Evolutionary conservation across 352 stramenopile genomes (phyloP).

Genomic region (Peronospora farinosa): DNA sequence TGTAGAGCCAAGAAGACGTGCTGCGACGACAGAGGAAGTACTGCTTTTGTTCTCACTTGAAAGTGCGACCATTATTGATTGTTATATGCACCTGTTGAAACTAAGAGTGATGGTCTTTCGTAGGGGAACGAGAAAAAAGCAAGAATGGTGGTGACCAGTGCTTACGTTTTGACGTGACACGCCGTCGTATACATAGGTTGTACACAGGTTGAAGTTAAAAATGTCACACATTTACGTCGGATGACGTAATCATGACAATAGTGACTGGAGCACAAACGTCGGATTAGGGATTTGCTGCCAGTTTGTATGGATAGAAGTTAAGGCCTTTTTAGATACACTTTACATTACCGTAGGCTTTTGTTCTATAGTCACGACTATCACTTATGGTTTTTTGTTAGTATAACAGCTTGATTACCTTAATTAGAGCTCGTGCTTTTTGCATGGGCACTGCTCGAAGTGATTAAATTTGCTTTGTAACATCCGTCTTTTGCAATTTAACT

Average conservation of each 20-base stretch:
- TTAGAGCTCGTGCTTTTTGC: background rate
- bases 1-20: conserved; percentile 87
- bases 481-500: too few relatives aligned
- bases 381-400: too few relatives aligned
- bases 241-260: background rate
- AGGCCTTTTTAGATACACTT: too few relatives aligned
- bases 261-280: background rate
- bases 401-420: background rate
- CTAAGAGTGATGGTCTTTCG: background rate
- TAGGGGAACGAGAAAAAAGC: conserved; percentile 10
- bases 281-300: too few relatives aligned
- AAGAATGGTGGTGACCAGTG: conserved; percentile 10
- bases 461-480: background rate
- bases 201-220: conserved; percentile 7
- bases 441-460: background rate
- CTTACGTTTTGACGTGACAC: conserved; percentile 1
- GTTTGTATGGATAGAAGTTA: too few relatives aligned
- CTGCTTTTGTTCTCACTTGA: conserved; percentile 38
- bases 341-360: background rate
- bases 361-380: too few relatives aligned
- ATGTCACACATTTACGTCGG: background rate
- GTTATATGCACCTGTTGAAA: background rate
- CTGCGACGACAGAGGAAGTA: conserved; percentile 45
- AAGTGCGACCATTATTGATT: conserved; percentile 41
- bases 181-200: conserved; percentile 4